These are phyloP conservation scores for Plasmodium berghei DNA, from an alignment of 169 alveolate species.

Conservation along the genomic window DNA sequence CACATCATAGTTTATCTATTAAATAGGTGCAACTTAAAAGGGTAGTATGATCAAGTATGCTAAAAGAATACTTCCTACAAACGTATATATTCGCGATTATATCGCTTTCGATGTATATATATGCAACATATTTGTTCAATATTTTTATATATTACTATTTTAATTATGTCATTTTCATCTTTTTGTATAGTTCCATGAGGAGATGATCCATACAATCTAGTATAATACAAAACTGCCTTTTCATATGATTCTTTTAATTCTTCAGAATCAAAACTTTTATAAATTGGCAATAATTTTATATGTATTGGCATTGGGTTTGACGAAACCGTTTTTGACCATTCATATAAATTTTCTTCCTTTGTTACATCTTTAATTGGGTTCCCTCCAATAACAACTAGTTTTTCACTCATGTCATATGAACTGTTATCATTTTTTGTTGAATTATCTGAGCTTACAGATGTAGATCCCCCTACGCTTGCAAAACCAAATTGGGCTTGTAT, in stretches of 20 bases:
- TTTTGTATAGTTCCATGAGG: constrained; percentile 76
- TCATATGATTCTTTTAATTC: constrained; percentile 78
- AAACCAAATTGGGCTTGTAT: constrained; percentile 79
- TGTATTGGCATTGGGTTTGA: constrained; percentile 86
- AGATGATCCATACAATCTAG: constrained; percentile 84
- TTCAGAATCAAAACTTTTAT: constrained; percentile 45
- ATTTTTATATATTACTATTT: constrained; percentile 15
- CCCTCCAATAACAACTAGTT: constrained; percentile 85
- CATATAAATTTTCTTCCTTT: constrained; percentile 78
- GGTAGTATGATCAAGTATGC: not conserved
- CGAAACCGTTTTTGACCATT: constrained; percentile 83
- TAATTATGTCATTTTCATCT: constrained; percentile 56
- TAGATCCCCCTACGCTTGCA: constrained; percentile 56
- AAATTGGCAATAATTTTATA: constrained; percentile 77
- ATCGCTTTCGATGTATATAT: not conserved
- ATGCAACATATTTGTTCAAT: too few species aligned
- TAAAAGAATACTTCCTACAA: not conserved
- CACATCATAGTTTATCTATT: too few species aligned
- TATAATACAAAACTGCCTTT: constrained; percentile 83
- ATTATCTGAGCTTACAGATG: constrained; percentile 14
- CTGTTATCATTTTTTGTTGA: constrained; percentile 34
- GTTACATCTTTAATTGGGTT: constrained; percentile 84
- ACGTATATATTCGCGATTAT: not conserved
- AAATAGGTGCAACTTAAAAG: not conserved
- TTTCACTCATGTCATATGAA: constrained; percentile 74